Conservation (phyloP, 225 moss, liverwort and hornwort genomes). For the Pleurozium schreberi region DNA sequence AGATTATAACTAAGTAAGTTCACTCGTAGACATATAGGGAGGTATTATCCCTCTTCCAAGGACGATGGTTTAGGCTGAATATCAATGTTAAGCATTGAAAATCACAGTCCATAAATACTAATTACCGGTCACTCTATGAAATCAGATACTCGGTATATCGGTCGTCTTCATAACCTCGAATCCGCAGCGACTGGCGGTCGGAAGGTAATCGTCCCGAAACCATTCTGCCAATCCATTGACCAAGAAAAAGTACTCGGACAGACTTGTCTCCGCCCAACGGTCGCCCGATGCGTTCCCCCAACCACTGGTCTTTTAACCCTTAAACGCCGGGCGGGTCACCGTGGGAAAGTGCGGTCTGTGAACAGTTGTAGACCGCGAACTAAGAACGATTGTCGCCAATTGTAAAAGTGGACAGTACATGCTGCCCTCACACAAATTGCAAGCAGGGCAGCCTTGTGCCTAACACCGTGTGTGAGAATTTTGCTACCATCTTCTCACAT, state of each 20-base stretch:
- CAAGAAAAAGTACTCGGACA: not conserved
- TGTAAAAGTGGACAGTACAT: too few relatives aligned
- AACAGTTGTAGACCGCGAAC: too few relatives aligned
- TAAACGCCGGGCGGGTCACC: too few relatives aligned
- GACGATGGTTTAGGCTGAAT: not conserved
- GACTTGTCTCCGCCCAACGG: not conserved
- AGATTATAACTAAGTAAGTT: not conserved
- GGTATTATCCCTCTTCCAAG: not conserved
- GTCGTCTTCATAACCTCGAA: not conserved
- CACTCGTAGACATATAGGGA: fast-evolving
- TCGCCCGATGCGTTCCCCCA: not conserved
- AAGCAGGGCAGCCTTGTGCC: too few relatives aligned
- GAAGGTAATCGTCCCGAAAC: conserved; percentile 3
- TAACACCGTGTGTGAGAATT: too few relatives aligned
- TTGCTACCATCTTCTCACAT: too few relatives aligned
- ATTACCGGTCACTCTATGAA: not conserved
- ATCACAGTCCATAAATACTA: not conserved
- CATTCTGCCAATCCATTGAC: not conserved
- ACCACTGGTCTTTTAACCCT: too few relatives aligned
- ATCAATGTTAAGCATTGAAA: not conserved
- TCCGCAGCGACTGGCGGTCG: conserved; percentile 2
- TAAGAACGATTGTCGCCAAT: too few relatives aligned
- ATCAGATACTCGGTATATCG: not conserved
- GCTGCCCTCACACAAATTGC: too few relatives aligned
- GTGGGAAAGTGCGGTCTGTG: too few relatives aligned